phyloP scores from a whole-genome alignment of 108 stramenopile species.

The Cyclotella choctawhatcheeana region DNA sequence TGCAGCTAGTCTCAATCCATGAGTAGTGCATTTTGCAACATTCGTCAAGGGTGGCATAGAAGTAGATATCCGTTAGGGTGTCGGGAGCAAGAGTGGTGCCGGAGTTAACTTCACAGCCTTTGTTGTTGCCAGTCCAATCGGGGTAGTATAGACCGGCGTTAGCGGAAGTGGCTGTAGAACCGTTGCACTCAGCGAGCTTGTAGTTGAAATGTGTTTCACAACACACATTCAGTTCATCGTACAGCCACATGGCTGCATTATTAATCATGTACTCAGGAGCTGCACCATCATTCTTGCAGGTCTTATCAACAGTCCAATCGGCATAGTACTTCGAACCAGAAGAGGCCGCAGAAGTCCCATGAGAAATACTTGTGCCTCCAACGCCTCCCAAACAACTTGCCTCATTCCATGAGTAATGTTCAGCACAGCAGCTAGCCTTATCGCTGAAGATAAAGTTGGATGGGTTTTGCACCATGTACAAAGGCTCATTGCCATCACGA shows the following conservation, averaged over 20 bases:
- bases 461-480: not conserved
- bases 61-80: not conserved
- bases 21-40: not conserved
- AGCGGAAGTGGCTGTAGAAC: not conserved
- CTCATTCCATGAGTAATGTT: not conserved
- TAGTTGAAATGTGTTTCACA: not conserved
- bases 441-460: not conserved
- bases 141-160: not conserved
- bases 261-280: not conserved
- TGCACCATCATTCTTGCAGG: not conserved
- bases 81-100: not conserved
- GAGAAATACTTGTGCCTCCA: not conserved
- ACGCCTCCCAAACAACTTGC: not conserved
- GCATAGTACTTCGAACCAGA: not conserved
- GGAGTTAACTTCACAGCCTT: not conserved
- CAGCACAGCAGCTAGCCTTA: not conserved
- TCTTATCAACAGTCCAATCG: not conserved
- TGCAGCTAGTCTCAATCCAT: not conserved
- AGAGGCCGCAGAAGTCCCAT: no score
- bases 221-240: not conserved
- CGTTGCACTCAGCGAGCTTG: not conserved
- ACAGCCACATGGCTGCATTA: not conserved
- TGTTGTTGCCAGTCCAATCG: not conserved
- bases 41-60: not conserved
- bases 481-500: no score